Evolutionary conservation across 2,329 filamentous ascomycete species (phyloP), one percentile per base, ranked within the genome.

Genomic region (Magnaporthiopsis poae): DNA sequence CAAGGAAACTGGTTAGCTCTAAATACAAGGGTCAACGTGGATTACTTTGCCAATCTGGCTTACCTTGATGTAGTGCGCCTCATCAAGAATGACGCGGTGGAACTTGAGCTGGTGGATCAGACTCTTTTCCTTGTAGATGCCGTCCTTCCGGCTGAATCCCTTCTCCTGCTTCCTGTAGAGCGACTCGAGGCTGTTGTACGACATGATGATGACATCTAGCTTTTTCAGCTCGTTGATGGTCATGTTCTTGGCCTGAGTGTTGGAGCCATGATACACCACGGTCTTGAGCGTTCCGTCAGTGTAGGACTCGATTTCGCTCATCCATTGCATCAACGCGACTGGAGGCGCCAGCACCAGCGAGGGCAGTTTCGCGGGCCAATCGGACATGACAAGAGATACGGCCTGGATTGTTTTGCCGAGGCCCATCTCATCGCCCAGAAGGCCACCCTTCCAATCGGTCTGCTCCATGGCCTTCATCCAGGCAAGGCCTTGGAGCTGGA

Each of bases 361-460:
- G 1, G 95, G 94, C 66, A 89, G 80, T 71, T 89, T 90, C 29
- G 88, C 90, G 3, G 93, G 94, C 72, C 91, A 97, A 75, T 98
- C 93, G 0, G 94, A 97, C 95, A 98, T 98, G 77, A 99, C 92
- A 61, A 99, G 84, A 3, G 94, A 97, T 25, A 99, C 95, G 2
- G 95, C 94, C 77, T 99, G 95, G 64, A 99, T 98, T 0, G 95
- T 99, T 80, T 99, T 99, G 64, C 95, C 95, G 79, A 99, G 90
- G 8, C 95, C 95, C 95, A 99, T 99, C 78, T 99, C 95, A 72
- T 99, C 95, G 68, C 95, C 95, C 1, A 99, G 84, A 2, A 99
- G 82, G 18, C 95, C 95, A 25, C 95, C 95, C 73, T 88, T 91
- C 84, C 93, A 98, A 59, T 89, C 79, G 0, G 87, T 90, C 77